phyloP scores from a whole-genome alignment of 2,329 filamentous ascomycete genomes.

The Nemania serpens region DNA sequence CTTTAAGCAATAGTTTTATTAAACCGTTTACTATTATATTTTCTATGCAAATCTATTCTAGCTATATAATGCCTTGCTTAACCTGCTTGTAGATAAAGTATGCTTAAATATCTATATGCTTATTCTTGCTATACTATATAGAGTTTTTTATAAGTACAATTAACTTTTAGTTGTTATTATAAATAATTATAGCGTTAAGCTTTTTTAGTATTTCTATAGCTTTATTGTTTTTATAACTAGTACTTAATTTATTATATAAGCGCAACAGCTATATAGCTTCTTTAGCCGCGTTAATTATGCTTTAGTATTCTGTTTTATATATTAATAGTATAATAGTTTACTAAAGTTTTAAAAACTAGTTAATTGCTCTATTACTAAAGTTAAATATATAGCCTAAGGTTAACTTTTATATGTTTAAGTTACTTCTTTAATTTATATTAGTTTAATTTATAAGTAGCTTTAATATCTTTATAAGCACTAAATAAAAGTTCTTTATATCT shows the following conservation, averaged over 20 bases:
- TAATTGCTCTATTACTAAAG: not conserved
- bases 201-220: not conserved
- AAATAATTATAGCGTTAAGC: not conserved
- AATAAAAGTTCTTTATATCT: constrained; percentile 1
- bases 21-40: not conserved
- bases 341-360: not conserved
- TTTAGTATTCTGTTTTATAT: not conserved
- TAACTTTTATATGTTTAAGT: not conserved
- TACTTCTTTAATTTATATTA: not conserved
- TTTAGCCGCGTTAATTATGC: not conserved
- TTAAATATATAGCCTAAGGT: not conserved
- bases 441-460: not conserved
- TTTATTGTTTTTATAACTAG: not conserved
- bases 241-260: not conserved
- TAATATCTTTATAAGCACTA: not conserved
- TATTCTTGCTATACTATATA: not conserved
- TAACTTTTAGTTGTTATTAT: constrained; percentile 1
- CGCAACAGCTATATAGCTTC: not conserved
- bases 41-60: constrained; percentile 1
- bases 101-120: constrained; percentile 1
- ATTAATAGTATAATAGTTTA: not conserved
- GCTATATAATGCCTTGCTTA: not conserved
- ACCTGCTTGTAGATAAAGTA: not conserved
- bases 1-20: constrained; percentile 1
- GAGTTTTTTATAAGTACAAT: not conserved